Percentiles rank a stretch among this genome's conserved stretches.
These are phyloP conservation scores for Trichoderma sp. DNA, from an alignment of 2,329 filamentous ascomycete species.

Conservation along the genomic window DNA sequence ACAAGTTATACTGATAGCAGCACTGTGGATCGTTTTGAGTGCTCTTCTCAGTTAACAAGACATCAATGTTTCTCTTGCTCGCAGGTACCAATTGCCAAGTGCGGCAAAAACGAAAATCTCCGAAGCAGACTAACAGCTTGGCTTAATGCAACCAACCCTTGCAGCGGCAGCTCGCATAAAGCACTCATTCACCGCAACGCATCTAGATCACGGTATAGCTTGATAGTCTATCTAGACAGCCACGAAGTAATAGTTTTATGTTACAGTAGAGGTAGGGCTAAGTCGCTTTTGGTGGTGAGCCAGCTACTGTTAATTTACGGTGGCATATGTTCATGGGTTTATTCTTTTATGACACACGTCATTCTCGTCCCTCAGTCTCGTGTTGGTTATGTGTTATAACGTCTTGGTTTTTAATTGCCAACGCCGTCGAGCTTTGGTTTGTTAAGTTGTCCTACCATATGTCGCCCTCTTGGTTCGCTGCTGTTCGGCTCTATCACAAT, in stretches of 20 bases:
- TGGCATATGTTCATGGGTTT: neutral
- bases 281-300: no score
- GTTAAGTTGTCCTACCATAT: neutral
- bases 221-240: neutral
- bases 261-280: neutral
- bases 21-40: neutral
- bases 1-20: neutral
- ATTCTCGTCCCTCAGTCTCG: neutral
- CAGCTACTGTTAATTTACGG: no score
- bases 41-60: neutral
- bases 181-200: neutral
- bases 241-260: neutral
- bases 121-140: neutral
- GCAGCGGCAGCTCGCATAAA: neutral
- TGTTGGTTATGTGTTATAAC: neutral
- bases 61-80: neutral
- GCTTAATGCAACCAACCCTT: neutral
- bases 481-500: neutral
- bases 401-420: neutral
- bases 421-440: neutral
- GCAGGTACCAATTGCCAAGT: neutral
- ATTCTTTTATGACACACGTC: neutral
- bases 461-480: neutral
- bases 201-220: neutral
- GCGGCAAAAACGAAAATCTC: neutral